These are phyloP conservation scores for Xylaria cubensis DNA, from an alignment of 495 filamentous ascomycete species.

Conservation along the genomic window DNA sequence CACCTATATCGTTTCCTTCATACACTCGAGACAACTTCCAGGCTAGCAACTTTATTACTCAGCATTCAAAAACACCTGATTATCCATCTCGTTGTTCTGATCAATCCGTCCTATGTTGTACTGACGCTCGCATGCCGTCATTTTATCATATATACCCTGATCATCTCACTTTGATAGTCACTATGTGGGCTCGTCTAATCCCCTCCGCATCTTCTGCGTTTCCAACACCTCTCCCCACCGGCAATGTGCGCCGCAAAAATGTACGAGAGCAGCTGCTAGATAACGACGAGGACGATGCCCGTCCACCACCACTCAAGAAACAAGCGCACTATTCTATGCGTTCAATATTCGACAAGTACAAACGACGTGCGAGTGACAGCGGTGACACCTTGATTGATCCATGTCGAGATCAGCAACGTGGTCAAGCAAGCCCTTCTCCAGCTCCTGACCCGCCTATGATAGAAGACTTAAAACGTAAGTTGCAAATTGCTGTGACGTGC, in stretches of 20 bases:
- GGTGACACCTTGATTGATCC: constrained; percentile 15
- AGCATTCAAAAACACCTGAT: background rate
- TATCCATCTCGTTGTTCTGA: background rate
- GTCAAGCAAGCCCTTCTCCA: constrained; percentile 26
- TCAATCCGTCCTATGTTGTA: background rate
- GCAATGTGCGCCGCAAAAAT: constrained; percentile 6
- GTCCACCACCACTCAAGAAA: constrained; percentile 29
- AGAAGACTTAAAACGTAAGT: constrained; percentile 30
- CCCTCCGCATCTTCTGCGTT: constrained; percentile 1
- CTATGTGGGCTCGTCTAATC: constrained; percentile 20
- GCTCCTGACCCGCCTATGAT: constrained; percentile 29
- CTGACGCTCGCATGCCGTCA: background rate
- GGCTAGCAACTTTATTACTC: background rate
- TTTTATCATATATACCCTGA: background rate
- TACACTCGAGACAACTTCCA: background rate
- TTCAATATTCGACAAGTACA: constrained; percentile 33
- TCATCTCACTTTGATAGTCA: background rate
- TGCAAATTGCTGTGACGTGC: too few species aligned
- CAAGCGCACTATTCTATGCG: constrained; percentile 29
- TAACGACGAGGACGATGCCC: constrained; percentile 26
- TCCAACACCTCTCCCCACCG: constrained; percentile 19
- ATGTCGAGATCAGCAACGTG: constrained; percentile 15
- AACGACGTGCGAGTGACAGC: constrained; percentile 9
- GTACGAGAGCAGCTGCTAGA: constrained; percentile 12
- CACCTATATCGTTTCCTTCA: background rate